Base-by-base conservation (phyloP, 345 rosid genomes). In the Acer campestre region DNA sequence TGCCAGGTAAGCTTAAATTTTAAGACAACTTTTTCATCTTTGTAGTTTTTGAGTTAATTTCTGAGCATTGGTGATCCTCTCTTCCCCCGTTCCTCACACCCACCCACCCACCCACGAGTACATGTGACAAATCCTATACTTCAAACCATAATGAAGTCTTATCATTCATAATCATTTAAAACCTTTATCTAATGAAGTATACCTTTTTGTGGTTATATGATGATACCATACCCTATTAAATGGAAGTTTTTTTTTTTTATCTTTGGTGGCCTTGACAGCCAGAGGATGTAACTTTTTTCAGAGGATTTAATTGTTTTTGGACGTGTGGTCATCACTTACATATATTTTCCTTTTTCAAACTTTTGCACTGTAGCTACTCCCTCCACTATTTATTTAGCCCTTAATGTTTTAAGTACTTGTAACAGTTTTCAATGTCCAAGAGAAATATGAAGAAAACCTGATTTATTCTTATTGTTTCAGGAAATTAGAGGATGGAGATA, bases 401-500 rank as follows among this genome's bases (percentile, higher is more conserved):
- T 4, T 29, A 4, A 13, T 70, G 58, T 68, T 55, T 20, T 20
- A 71, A 51, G 55, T 42, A 74, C n/a, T 58, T 48, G 13, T 27
- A 17, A 46, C 67, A 25, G 27, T 53, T 63, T 49, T 61, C 3
- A 48, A 65, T 27, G 38, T 48, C 40, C n/a, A 6, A 44, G 10
- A 44, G 53, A 40, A 23, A 67, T 51, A 42, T 66, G 58, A 70
- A 62, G 27, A 49, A 65, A 29, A 29, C 22, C 66, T 46, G 40
- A 61, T 79, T 61, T 78, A 20, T 69, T 79, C 65, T 73, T 12
- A 31, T 84, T 81, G 53, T 80, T 62, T 35, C 81, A 95, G 99
- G 90, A 88, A 87, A 86, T 85, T 96, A 77, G 97, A 94, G 82
- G 97, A 96, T 73, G 99, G 99, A 23, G 98, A 96, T 76, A 96